phyloP scores from a whole-genome alignment of 805 yeast species.

The Cyberlindnera amylophila region DNA sequence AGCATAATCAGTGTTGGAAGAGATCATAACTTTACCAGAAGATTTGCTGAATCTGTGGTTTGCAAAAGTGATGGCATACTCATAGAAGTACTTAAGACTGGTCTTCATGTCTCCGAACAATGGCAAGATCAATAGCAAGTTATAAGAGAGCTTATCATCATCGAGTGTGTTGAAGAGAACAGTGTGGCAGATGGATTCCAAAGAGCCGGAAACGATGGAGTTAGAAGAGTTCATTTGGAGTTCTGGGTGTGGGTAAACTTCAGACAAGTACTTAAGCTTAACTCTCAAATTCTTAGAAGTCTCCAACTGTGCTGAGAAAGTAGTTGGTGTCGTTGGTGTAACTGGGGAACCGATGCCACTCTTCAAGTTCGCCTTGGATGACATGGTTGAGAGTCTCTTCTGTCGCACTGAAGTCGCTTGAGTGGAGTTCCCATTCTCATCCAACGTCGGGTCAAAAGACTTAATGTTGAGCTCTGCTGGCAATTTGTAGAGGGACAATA shows the following conservation, averaged over 20 bases:
- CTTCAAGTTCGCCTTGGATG: conserved; percentile 21
- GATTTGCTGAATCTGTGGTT: conserved; percentile 8
- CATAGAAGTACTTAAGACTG: conserved; percentile 42
- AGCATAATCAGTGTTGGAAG: conserved; percentile 33
- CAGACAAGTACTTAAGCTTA: conserved; percentile 35
- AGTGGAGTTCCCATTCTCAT: conserved; percentile 6
- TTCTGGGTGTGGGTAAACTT: conserved; percentile 59
- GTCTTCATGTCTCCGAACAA: conserved; percentile 44
- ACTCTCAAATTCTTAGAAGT: conserved; percentile 10
- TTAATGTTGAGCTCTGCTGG: conserved; percentile 45
- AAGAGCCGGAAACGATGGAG: conserved; percentile 48
- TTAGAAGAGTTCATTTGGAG: conserved; percentile 46
- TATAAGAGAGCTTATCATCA: conserved; percentile 36
- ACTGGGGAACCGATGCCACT: conserved; percentile 15
- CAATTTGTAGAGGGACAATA: conserved; percentile 56
- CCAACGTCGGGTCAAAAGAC: conserved; percentile 32
- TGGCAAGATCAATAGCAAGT: conserved; percentile 51
- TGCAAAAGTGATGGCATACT: conserved; percentile 29
- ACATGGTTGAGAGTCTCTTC: conserved; percentile 24
- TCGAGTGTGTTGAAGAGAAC: conserved; percentile 51
- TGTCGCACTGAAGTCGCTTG: conserved; percentile 22
- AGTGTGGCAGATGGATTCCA: conserved; percentile 76
- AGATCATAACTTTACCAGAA: conserved; percentile 25
- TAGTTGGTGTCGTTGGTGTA: conserved; percentile 10
- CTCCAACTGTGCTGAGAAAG: conserved; percentile 1